Percentiles rank a stretch among this genome's conserved stretches.
These are phyloP conservation scores for Camelina sativa DNA, from an alignment of 345 rosid genomes.

Conservation along the genomic window DNA sequence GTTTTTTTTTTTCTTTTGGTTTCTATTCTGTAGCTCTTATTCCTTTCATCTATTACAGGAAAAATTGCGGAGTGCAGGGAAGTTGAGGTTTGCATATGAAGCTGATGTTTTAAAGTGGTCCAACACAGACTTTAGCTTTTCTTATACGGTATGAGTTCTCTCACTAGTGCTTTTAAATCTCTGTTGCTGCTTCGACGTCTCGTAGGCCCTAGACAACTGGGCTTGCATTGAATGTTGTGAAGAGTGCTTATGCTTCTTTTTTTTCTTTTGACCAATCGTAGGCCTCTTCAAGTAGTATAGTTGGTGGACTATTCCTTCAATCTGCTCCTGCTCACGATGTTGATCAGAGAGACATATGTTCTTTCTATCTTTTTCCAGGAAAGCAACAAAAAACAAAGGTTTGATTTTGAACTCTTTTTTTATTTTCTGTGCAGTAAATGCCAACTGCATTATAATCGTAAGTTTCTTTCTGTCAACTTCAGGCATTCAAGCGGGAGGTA, in stretches of 20 bases:
- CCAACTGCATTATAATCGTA: slow-evolving; percentile 13
- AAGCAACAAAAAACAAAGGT: slow-evolving; percentile 64
- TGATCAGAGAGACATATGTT: slow-evolving; percentile 89
- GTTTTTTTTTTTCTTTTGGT: background rate
- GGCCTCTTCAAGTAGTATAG: slow-evolving; percentile 64
- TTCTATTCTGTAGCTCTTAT: background rate
- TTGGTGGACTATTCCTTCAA: slow-evolving; percentile 81
- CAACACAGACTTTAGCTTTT: slow-evolving; percentile 63
- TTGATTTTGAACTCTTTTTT: slow-evolving; percentile 20
- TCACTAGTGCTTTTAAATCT: slow-evolving; percentile 5
- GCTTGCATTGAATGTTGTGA: background rate
- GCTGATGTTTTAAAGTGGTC: slow-evolving; percentile 90
- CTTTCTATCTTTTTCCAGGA: slow-evolving; percentile 76
- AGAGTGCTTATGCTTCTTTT: slow-evolving; percentile 1
- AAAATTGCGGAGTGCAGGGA: slow-evolving; percentile 61
- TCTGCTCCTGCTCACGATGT: slow-evolving; percentile 67
- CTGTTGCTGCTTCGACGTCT: background rate
- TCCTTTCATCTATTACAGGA: slow-evolving; percentile 52
- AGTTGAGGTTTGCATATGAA: slow-evolving; percentile 68
- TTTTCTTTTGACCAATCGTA: slow-evolving; percentile 18
- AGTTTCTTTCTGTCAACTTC: slow-evolving; percentile 26
- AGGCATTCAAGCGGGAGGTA: slow-evolving; percentile 80
- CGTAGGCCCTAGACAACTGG: slow-evolving; percentile 32
- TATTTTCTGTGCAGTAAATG: background rate
- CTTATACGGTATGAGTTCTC: slow-evolving; percentile 64